Conservation (phyloP, 176 grass and related monocot genomes). For the Carex scoparia region DNA sequence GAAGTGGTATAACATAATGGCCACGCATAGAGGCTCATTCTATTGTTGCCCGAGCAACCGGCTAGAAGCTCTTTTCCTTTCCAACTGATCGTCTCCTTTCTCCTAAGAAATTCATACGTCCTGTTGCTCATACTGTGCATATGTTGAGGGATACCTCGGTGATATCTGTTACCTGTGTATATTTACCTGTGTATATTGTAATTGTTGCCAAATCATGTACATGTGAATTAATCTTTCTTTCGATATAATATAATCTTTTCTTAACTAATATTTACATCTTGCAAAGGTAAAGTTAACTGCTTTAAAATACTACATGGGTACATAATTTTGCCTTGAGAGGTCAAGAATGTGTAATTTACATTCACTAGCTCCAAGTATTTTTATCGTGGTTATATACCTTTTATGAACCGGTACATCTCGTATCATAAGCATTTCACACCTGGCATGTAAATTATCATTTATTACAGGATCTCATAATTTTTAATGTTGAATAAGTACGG, state of each 20-base stretch:
- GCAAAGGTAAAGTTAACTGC: background rate
- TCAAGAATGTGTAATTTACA: background rate
- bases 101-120: background rate
- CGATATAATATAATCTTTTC: background rate
- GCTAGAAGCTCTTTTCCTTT: background rate
- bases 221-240: background rate
- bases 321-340: background rate
- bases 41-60: background rate
- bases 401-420: no score
- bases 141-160: background rate
- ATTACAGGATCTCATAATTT: no score
- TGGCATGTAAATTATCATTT: no score
- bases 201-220: background rate
- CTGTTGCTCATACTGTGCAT: background rate
- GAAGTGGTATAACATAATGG: background rate
- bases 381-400: no score
- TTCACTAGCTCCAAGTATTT: no score
- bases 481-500: no score
- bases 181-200: conserved; percentile 9
- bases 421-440: no score
- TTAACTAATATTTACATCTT: background rate
- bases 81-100: background rate
- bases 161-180: background rate
- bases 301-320: background rate
- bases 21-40: background rate